These are phyloP conservation scores for Termitomyces eurrhizus DNA, from an alignment of 768 basidiomycete genomes.

Conservation along the genomic window DNA sequence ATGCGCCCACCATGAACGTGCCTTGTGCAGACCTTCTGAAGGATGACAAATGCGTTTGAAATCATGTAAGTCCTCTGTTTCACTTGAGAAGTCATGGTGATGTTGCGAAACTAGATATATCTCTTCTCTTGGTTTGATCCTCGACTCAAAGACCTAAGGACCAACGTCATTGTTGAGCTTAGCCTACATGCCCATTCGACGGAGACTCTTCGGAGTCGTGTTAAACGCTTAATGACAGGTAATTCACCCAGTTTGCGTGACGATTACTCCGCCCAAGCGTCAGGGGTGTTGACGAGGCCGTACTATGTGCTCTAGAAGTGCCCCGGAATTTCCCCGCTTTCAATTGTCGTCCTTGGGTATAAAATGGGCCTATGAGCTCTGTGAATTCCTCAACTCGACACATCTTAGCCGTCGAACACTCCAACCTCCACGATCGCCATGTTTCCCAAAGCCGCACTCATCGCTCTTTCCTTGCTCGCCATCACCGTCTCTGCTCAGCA, in stretches of 20 bases:
- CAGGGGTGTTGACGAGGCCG: not conserved
- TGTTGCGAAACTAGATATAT: not conserved
- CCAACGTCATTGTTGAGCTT: not conserved
- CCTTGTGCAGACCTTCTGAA: not conserved
- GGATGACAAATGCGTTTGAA: not conserved
- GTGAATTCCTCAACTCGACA: not conserved
- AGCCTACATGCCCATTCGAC: not conserved
- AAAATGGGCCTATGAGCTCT: not conserved
- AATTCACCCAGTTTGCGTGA: not conserved
- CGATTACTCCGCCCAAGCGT: not conserved
- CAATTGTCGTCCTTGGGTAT: not conserved
- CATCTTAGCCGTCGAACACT: not conserved
- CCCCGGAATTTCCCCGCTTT: constrained; percentile 9
- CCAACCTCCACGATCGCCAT: constrained; percentile 15
- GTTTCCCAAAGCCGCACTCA: constrained; percentile 36
- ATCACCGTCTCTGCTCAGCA: constrained; percentile 33
- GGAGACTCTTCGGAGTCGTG: constrained; percentile 2
- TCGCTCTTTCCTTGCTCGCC: constrained; percentile 33
- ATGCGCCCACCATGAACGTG: not conserved
- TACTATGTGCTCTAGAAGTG: not conserved
- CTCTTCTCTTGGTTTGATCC: not conserved
- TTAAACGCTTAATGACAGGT: not conserved
- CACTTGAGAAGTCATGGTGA: not conserved
- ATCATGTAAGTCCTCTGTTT: not conserved
- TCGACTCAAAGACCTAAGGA: not conserved